Evolutionary conservation across 1,284 basidiomycete species (phyloP).

Genomic region (Ganoderma leucocontextum): DNA sequence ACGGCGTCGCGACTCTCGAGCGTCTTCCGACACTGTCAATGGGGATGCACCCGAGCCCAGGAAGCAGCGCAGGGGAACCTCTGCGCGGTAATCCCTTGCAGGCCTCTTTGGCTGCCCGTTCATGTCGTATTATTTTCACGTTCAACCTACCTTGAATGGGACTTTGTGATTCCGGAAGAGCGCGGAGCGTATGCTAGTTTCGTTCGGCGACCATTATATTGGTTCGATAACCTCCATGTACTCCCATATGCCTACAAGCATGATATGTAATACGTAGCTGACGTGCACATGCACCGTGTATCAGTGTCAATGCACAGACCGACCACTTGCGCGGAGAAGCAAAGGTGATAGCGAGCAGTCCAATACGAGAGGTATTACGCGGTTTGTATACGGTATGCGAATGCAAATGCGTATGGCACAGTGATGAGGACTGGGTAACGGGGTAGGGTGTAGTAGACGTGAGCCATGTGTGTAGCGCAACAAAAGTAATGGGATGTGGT

Average conservation of each 20-base stretch:
- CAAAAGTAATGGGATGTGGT: not conserved
- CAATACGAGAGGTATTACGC: constrained; percentile 15
- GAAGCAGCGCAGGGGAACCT: constrained; percentile 28
- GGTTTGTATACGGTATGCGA: constrained; percentile 1
- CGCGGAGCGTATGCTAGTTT: constrained; percentile 11
- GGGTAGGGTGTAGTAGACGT: too few species aligned
- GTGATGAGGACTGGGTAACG: constrained; percentile 1
- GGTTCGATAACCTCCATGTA: constrained; percentile 14
- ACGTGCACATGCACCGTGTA: constrained; percentile 14
- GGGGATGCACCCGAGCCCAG: constrained; percentile 28
- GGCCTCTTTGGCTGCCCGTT: not conserved
- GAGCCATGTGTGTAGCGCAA: constrained; percentile 4
- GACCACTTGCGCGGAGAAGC: not conserved
- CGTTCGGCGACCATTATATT: constrained; percentile 3
- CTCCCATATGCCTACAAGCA: constrained; percentile 9
- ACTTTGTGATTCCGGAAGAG: not conserved
- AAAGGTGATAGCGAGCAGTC: constrained; percentile 12
- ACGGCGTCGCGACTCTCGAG: constrained; percentile 24
- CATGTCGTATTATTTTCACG: not conserved
- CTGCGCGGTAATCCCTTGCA: constrained; percentile 12
- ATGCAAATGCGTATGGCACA: constrained; percentile 9
- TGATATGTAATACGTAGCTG: constrained; percentile 8
- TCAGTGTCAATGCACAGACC: constrained; percentile 10
- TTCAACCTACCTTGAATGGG: not conserved
- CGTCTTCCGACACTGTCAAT: constrained; percentile 31